These are phyloP conservation scores for Punica granatum DNA, from an alignment of 345 rosid genomes.

Conservation along the genomic window DNA sequence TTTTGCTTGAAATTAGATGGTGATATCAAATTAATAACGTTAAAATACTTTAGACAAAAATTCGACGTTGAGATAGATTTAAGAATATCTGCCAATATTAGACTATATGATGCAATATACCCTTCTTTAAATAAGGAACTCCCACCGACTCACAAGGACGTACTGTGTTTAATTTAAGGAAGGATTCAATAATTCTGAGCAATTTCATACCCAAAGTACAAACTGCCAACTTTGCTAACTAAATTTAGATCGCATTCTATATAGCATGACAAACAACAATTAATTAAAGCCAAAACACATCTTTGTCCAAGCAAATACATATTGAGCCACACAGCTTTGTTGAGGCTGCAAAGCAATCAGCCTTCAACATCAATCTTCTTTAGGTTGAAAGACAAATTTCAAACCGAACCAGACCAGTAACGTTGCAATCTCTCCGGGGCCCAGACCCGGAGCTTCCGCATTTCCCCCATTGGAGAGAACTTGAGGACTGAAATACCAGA, in stretches of 20 bases:
- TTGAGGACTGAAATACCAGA: not conserved
- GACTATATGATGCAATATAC: no score
- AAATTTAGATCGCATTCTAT: not conserved
- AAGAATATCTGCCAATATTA: no score
- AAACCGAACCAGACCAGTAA: not conserved
- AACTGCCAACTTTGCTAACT: not conserved
- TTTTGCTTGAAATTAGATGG: no score
- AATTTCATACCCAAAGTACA: not conserved
- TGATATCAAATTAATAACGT: no score
- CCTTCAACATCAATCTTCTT: not conserved
- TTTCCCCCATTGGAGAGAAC: not conserved
- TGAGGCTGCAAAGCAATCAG: not conserved
- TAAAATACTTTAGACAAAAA: no score
- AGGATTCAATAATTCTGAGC: no score
- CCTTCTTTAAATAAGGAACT: no score
- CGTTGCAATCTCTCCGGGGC: not conserved
- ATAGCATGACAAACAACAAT: not conserved
- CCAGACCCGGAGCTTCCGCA: not conserved
- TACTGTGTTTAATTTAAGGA: no score
- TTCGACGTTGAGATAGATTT: no score
- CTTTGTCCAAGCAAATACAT: not conserved
- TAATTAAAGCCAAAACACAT: not conserved
- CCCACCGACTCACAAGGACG: no score
- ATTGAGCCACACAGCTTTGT: not conserved
- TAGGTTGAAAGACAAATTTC: not conserved